Conservation (phyloP, 208 protist genomes). For the Leishmania tarentolae region DNA sequence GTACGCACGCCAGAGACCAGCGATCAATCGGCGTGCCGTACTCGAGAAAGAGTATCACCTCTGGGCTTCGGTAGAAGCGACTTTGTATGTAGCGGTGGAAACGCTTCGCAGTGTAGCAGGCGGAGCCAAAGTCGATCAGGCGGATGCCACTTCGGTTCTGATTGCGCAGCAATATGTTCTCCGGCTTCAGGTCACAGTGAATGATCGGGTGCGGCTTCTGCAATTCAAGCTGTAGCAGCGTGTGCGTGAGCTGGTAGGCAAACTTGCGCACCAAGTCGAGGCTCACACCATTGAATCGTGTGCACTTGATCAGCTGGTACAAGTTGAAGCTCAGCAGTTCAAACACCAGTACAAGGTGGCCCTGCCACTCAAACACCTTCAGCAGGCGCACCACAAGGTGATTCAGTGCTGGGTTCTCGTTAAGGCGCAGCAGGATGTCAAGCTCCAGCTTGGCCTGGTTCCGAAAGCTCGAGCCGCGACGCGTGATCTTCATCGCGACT, state of each 20-base stretch:
- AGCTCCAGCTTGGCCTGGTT: conserved; percentile 87
- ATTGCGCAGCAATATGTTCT: conserved; percentile 93
- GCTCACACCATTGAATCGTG: conserved; percentile 85
- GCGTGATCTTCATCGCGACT: conserved; percentile 92
- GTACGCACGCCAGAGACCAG: conserved; percentile 98
- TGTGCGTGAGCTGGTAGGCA: conserved; percentile 92
- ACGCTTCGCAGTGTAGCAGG: conserved; percentile 93
- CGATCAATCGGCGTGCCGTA: conserved; percentile 97
- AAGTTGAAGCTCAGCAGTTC: conserved; percentile 97
- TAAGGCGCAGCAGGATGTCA: conserved; percentile 80
- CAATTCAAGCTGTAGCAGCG: conserved; percentile 87
- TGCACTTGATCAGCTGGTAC: conserved; percentile 96
- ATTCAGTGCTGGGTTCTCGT: conserved; percentile 59
- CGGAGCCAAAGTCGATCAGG: conserved; percentile 98
- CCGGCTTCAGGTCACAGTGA: conserved; percentile 98
- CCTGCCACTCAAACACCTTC: conserved; percentile 91
- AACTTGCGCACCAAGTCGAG: conserved; percentile 94
- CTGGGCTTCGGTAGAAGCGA: conserved; percentile 98
- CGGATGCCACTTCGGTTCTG: conserved; percentile 92
- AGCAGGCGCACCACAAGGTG: conserved; percentile 83
- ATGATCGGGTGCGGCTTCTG: conserved; percentile 93
- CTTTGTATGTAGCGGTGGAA: conserved; percentile 98
- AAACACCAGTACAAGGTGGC: conserved; percentile 97
- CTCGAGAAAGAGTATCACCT: conserved; percentile 96
- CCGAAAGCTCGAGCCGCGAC: conserved; percentile 78